Conservation (phyloP, 192 early-diverging fungal species). For the Allomyces macrogynus region DNA sequence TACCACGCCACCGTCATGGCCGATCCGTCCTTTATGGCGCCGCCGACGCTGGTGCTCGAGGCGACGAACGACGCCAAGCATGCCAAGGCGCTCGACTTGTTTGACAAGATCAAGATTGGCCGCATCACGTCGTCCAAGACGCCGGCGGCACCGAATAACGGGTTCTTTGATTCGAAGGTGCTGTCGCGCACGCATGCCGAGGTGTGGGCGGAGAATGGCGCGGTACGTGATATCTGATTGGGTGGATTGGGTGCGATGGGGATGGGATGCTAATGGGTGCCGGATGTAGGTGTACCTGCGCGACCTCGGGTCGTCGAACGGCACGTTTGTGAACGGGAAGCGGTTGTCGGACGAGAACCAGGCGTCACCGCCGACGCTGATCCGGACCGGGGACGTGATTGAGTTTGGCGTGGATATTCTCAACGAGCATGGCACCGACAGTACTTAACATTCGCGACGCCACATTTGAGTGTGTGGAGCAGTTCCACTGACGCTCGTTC, state of each 20-base stretch:
- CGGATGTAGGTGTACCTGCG: slow-evolving; percentile 36
- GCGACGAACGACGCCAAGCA: neutral
- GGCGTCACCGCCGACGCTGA: slow-evolving; percentile 30
- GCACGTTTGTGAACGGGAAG: slow-evolving; percentile 56
- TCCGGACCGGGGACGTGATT: slow-evolving; percentile 36
- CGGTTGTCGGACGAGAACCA: slow-evolving; percentile 43
- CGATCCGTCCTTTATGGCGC: neutral
- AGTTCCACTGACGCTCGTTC: neutral
- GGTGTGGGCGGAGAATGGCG: slow-evolving; percentile 38
- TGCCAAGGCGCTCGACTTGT: slow-evolving; percentile 29
- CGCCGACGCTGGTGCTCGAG: neutral
- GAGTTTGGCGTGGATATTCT: slow-evolving; percentile 69
- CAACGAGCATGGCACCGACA: slow-evolving; percentile 44
- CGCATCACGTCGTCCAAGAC: slow-evolving; percentile 43
- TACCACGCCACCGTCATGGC: neutral
- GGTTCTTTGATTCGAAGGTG: slow-evolving; percentile 69
- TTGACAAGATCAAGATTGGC: slow-evolving; percentile 41
- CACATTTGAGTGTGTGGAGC: too few relatives aligned
- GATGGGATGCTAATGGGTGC: neutral
- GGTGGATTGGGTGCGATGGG: neutral
- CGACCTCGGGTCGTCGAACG: slow-evolving; percentile 59
- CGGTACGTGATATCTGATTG: too few relatives aligned
- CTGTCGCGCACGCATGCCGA: slow-evolving; percentile 55
- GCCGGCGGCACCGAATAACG: slow-evolving; percentile 39
- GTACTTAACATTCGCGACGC: neutral